Conservation (phyloP, 768 basidiomycete genomes). For the Tulasnella sp. region DNA sequence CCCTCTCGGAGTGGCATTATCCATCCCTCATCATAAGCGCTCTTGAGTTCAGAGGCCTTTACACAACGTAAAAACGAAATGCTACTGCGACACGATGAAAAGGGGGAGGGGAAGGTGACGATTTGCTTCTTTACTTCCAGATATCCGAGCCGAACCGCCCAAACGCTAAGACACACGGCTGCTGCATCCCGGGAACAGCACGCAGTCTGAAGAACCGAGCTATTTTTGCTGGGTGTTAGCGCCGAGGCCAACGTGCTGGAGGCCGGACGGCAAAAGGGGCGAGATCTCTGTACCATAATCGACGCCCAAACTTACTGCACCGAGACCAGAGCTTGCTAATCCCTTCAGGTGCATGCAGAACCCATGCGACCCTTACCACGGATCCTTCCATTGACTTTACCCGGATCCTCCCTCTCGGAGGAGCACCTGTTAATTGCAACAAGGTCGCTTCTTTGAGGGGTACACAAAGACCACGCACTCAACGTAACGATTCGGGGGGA, state of each 20-base stretch:
- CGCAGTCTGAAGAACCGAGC: not conserved
- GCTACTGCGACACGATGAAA: not conserved
- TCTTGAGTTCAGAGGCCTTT: not conserved
- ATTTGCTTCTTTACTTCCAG: not conserved
- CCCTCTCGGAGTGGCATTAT: not conserved
- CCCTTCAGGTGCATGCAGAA: not conserved
- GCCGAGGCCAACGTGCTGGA: constrained; percentile 1
- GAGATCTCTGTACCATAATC: constrained; percentile 7
- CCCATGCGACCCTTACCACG: constrained; percentile 9
- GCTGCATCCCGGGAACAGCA: not conserved
- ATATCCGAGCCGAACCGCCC: not conserved
- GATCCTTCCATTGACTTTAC: constrained; percentile 3
- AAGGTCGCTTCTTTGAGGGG: not conserved
- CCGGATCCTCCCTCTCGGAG: not conserved
- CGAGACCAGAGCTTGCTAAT: not conserved
- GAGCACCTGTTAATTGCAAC: not conserved
- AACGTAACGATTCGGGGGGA: not conserved
- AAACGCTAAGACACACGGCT: not conserved
- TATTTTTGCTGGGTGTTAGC: not conserved
- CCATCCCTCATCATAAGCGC: not conserved
- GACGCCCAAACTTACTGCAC: constrained; percentile 2
- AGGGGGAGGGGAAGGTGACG: not conserved
- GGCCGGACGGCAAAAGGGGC: not conserved
- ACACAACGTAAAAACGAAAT: not conserved
- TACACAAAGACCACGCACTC: not conserved